phyloP scores from a whole-genome alignment of 2,329 filamentous ascomycete species.

The Simplicillium aogashimaense region DNA sequence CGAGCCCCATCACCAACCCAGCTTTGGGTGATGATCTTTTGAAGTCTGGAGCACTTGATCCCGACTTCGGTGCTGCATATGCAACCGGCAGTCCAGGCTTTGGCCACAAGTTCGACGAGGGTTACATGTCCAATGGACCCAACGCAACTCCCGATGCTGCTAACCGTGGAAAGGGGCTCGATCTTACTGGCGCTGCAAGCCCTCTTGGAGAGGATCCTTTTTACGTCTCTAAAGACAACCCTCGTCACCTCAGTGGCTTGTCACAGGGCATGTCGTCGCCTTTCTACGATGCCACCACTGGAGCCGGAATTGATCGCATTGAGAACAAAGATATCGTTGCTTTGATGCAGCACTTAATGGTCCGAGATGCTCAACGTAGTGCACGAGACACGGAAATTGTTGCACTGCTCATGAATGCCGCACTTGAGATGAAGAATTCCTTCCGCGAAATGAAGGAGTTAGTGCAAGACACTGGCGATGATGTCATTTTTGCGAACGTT shows the following conservation, averaged over 20 bases:
- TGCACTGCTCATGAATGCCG: slow-evolving; percentile 84
- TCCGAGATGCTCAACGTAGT: slow-evolving; percentile 91
- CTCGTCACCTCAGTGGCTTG: slow-evolving; percentile 72
- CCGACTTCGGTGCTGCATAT: slow-evolving; percentile 33
- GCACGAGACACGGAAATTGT: slow-evolving; percentile 94
- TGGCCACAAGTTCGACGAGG: slow-evolving; percentile 65
- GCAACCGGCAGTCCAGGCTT: slow-evolving; percentile 46
- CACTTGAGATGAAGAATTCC: slow-evolving; percentile 92
- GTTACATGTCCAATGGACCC: slow-evolving; percentile 73
- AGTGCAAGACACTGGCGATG: slow-evolving; percentile 74
- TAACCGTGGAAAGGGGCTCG: slow-evolving; percentile 45
- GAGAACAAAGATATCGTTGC: slow-evolving; percentile 95
- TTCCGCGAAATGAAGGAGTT: slow-evolving; percentile 94
- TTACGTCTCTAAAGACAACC: slow-evolving; percentile 39
- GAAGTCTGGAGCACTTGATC: slow-evolving; percentile 23
- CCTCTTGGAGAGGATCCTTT: slow-evolving; percentile 58
- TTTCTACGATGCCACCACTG: slow-evolving; percentile 81
- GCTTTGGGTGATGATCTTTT: slow-evolving; percentile 41
- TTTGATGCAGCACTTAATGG: slow-evolving; percentile 96
- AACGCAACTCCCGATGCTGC: slow-evolving; percentile 44
- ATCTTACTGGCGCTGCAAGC: slow-evolving; percentile 35
- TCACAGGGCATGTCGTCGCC: slow-evolving; percentile 87
- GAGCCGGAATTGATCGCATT: slow-evolving; percentile 80
- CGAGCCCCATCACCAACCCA: slow-evolving; percentile 51
- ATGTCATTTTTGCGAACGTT: slow-evolving; percentile 77